phyloP scores from a whole-genome alignment of 495 filamentous ascomycete genomes.

The Arthonia radiata region DNA sequence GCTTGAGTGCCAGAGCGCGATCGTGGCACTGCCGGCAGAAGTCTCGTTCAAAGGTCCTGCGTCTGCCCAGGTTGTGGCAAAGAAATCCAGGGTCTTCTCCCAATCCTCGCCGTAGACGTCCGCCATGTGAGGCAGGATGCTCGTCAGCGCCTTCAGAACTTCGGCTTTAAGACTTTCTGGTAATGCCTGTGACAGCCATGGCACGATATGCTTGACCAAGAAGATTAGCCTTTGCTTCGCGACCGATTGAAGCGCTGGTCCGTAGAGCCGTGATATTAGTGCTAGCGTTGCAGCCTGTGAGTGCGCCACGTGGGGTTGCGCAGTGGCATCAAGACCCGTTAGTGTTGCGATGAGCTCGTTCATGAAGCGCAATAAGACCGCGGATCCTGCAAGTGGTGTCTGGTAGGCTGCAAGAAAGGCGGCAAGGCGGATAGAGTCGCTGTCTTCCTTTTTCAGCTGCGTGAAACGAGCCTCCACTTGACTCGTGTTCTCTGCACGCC shows the following conservation, averaged over 20 bases:
- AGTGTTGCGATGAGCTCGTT: constrained; percentile 28
- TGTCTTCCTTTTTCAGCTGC: too few species aligned
- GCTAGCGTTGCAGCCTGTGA: too few species aligned
- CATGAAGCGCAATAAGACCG: not conserved
- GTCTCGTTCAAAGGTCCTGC: too few species aligned
- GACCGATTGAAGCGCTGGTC: too few species aligned
- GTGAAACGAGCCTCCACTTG: too few species aligned
- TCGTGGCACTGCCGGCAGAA: too few species aligned
- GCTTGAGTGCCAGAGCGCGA: too few species aligned
- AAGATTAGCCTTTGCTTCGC: constrained; percentile 65
- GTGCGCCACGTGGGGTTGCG: constrained; percentile 18
- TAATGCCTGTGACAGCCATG: constrained; percentile 32
- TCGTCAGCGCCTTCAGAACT: constrained; percentile 31
- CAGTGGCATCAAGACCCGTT: constrained; percentile 24
- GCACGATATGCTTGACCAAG: constrained; percentile 50
- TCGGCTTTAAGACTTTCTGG: constrained; percentile 23
- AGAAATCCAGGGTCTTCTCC: constrained; percentile 35
- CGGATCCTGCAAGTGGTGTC: too few species aligned
- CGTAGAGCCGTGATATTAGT: too few species aligned
- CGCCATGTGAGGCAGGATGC: constrained; percentile 42
- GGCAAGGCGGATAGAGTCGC: too few species aligned
- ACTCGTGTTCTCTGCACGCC: too few species aligned
- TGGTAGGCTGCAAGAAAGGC: too few species aligned
- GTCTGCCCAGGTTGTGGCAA: constrained; percentile 15
- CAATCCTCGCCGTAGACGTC: constrained; percentile 73